phyloP scores from a whole-genome alignment of 495 filamentous ascomycete species.

The Cetradonia linearis region DNA sequence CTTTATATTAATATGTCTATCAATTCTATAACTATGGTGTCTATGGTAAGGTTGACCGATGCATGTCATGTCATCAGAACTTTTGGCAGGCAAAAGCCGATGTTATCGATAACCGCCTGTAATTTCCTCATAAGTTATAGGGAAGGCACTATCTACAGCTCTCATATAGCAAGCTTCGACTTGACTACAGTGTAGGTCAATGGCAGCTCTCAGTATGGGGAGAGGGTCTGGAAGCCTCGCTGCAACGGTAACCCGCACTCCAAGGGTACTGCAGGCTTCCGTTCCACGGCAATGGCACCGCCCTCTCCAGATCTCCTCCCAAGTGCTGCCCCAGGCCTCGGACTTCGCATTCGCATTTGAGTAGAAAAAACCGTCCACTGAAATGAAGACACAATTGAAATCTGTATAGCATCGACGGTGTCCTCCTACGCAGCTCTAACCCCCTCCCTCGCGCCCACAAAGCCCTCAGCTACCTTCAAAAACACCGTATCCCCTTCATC shows the following conservation, averaged over 20 bases:
- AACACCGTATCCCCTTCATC: constrained; percentile 67
- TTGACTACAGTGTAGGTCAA: not conserved
- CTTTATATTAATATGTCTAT: not conserved
- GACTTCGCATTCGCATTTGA: constrained; percentile 80
- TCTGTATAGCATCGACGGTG: constrained; percentile 73
- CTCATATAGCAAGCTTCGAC: not conserved
- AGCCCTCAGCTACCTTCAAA: constrained; percentile 60
- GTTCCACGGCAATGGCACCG: not conserved
- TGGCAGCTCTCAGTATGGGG: not conserved
- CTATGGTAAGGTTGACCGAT: not conserved
- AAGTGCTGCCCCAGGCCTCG: constrained; percentile 29
- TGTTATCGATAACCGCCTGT: constrained; percentile 3
- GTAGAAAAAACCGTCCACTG: constrained; percentile 35
- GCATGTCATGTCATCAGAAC: not conserved
- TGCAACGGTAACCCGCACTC: not conserved
- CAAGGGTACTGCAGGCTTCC: not conserved
- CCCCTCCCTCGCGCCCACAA: constrained; percentile 74
- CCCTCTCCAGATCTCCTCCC: not conserved
- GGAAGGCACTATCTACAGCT: not conserved
- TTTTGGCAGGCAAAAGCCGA: not conserved
- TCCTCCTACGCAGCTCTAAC: constrained; percentile 74
- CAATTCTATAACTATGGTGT: not conserved
- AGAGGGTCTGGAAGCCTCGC: not conserved
- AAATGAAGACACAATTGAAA: constrained; percentile 11
- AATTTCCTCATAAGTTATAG: not conserved